These are phyloP conservation scores for Dothistroma pini DNA, from an alignment of 2,329 filamentous ascomycete genomes.

Conservation along the genomic window DNA sequence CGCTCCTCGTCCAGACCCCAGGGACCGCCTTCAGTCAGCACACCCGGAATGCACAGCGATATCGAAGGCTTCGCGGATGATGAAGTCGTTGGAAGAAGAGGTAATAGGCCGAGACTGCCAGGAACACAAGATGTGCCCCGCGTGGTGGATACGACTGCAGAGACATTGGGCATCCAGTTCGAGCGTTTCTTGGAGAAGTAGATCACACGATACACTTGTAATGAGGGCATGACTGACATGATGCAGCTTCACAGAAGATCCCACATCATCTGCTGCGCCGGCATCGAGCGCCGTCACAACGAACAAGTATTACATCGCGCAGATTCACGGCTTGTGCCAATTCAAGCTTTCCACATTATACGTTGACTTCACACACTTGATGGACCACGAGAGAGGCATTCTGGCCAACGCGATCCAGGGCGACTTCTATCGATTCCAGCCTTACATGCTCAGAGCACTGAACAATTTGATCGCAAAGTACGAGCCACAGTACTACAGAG, in stretches of 20 bases:
- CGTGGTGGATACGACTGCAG: slow-evolving; percentile 72
- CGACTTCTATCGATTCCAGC: slow-evolving; percentile 92
- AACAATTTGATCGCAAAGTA: slow-evolving; percentile 94
- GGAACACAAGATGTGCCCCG: slow-evolving; percentile 58
- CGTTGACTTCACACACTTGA: slow-evolving; percentile 81
- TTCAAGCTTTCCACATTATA: slow-evolving; percentile 81
- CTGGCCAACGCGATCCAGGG: slow-evolving; percentile 81
- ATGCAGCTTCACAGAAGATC: slow-evolving; percentile 63
- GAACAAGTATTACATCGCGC: slow-evolving; percentile 80
- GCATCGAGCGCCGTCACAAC: slow-evolving; percentile 68
- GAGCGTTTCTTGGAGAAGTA: slow-evolving; percentile 76
- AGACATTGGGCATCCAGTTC: slow-evolving; percentile 71
- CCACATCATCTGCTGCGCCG: slow-evolving; percentile 59
- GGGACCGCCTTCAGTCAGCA: slow-evolving; percentile 51
- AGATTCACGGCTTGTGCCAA: slow-evolving; percentile 71
- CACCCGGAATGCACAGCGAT: slow-evolving; percentile 52
- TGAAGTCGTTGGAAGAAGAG: slow-evolving; percentile 55
- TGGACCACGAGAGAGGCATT: slow-evolving; percentile 70
- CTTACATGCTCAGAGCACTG: slow-evolving; percentile 81
- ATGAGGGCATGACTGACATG: slow-evolving; percentile 10
- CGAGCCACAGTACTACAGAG: slow-evolving; percentile 88
- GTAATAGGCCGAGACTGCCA: slow-evolving; percentile 41
- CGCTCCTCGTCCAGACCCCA: slow-evolving; percentile 53
- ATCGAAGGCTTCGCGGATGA: slow-evolving; percentile 59
- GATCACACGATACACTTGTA: slow-evolving; percentile 25